phyloP scores from a whole-genome alignment of 805 yeast species.

The Metschnikowia koreensis region DNA sequence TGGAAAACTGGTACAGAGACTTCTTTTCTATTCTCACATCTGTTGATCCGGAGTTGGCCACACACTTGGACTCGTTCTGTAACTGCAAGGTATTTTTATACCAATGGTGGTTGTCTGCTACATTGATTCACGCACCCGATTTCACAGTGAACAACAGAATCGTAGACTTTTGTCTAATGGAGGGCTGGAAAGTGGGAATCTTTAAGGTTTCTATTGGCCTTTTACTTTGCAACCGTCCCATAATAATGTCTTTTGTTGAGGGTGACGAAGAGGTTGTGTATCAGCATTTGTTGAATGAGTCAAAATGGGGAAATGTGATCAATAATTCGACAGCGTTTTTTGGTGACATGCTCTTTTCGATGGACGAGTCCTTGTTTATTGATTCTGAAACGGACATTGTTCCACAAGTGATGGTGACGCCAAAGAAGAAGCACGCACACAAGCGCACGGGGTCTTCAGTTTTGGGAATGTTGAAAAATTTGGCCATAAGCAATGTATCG shows the following conservation, averaged over 20 bases:
- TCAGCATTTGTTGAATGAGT: constrained; percentile 43
- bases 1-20: constrained; percentile 51
- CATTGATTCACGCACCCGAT: constrained; percentile 59
- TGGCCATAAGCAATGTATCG: constrained; percentile 22
- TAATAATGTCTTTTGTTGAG: constrained; percentile 29
- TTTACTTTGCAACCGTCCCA: constrained; percentile 47
- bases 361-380: constrained; percentile 34
- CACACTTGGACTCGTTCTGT: constrained; percentile 42
- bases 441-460: constrained; percentile 22
- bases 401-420: constrained; percentile 5
- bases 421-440: constrained; percentile 6
- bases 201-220: constrained; percentile 57
- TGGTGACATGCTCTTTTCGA: constrained; percentile 35
- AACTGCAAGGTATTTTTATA: constrained; percentile 50
- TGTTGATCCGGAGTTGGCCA: constrained; percentile 39
- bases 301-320: constrained; percentile 42
- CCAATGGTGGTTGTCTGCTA: constrained; percentile 66
- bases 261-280: constrained; percentile 44
- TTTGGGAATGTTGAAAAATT: constrained; percentile 29
- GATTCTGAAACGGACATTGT: background rate
- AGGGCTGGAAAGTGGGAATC: constrained; percentile 54
- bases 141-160: constrained; percentile 45
- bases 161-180: constrained; percentile 49
- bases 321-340: constrained; percentile 39
- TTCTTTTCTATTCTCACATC: constrained; percentile 44